These are phyloP conservation scores for Calycina marina DNA, from an alignment of 2,329 filamentous ascomycete species.

Conservation along the genomic window DNA sequence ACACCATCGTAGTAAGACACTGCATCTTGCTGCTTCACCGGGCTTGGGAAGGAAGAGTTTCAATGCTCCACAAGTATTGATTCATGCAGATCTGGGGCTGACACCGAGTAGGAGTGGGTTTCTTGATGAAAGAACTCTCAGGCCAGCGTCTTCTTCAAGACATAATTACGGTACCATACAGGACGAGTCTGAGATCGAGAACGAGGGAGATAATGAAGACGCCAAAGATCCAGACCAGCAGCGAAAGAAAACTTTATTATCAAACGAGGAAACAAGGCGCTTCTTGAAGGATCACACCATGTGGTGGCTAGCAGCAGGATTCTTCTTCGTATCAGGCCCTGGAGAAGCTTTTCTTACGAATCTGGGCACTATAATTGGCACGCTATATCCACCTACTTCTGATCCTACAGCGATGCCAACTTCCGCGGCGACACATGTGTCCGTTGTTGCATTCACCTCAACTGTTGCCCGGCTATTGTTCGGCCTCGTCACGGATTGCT, in stretches of 20 bases:
- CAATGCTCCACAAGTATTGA: too few species aligned
- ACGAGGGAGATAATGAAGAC: slow-evolving; percentile 28
- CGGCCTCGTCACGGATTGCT: slow-evolving; percentile 73
- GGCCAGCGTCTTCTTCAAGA: slow-evolving; percentile 53
- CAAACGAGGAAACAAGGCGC: slow-evolving; percentile 77
- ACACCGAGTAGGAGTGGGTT: slow-evolving; percentile 81
- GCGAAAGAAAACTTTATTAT: slow-evolving; percentile 73
- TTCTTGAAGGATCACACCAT: slow-evolving; percentile 85
- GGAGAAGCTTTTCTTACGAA: slow-evolving; percentile 99
- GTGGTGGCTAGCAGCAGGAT: slow-evolving; percentile 86
- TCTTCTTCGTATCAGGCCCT: slow-evolving; percentile 70
- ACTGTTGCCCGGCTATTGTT: slow-evolving; percentile 84
- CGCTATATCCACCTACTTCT: slow-evolving; percentile 49
- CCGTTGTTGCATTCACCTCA: slow-evolving; percentile 78
- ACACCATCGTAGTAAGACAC: too few species aligned
- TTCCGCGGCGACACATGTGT: slow-evolving; percentile 73
- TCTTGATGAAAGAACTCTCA: slow-evolving; percentile 61
- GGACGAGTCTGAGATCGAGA: too few species aligned
- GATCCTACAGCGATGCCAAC: slow-evolving; percentile 32
- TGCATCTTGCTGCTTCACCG: too few species aligned
- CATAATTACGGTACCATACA: slow-evolving; percentile 33
- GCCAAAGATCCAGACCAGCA: slow-evolving; percentile 28
- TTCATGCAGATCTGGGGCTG: too few species aligned
- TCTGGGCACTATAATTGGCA: slow-evolving; percentile 82
- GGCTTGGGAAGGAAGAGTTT: too few species aligned